Evolutionary conservation across 306 rosid species (phyloP), one percentile per base, ranked within the genome.

Genomic region (Quercus rubra): DNA sequence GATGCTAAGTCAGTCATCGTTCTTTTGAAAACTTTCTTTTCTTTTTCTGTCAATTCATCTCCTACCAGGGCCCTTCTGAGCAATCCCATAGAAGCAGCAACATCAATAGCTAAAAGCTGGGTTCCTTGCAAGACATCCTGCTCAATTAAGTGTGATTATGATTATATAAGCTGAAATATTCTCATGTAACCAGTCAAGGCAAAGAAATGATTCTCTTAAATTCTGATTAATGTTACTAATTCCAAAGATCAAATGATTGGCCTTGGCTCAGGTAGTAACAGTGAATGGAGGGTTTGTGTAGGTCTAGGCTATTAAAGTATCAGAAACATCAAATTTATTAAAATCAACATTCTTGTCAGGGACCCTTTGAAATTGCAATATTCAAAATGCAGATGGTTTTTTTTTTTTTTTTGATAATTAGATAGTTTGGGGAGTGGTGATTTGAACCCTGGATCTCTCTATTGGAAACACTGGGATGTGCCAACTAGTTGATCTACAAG

Each of bases 91-190:
- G 98, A 93, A 82, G 91, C 93, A 79, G 85, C 92, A 81, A 89
- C 91, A 19, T 95, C 99, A 74, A 93, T 86, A 75, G 97, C 99
- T 21, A 95, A 86, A 76, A 95, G 95, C 74, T 93, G 99, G 63
- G 99, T 95, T 82, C 99, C 99, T 88, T 95, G 99, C 98, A 91
- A 93, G 63, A 95, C 97, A 90, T 93, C 97, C 99, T 95, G 91
- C 82, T 77, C 69, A 85, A 46, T 68, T 2, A 35, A 68, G 18
- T 33, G 52, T 7, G 21, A 61, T 54, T 19, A 79, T 69, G 59
- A 80, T 54, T 30, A 69, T 76, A 71, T 78, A 56, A 54, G 70
- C 58, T 87, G 83, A 46, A 66, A 73, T 19, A 71, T 82, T 62
- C 72, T 35, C 72, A 19, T 1, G 4, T 38, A 35, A 33, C 14